A percentile compares a stretch with the other conserved stretches of the same genome.
These are phyloP conservation scores for Phenoliferia sp. DNA, from an alignment of 1,284 basidiomycete species.

Conservation along the genomic window DNA sequence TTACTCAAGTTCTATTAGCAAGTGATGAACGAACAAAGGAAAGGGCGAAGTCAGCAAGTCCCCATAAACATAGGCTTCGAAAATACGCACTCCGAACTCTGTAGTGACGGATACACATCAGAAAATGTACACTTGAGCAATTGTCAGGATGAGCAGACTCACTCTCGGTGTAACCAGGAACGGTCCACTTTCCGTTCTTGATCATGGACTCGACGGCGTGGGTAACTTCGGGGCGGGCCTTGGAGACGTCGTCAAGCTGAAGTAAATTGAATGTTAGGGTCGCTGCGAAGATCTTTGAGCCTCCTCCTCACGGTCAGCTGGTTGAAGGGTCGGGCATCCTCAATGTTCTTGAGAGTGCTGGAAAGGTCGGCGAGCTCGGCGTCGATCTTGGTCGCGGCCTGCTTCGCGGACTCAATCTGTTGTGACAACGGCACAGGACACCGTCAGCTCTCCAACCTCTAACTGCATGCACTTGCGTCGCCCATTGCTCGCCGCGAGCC, in stretches of 20 bases:
- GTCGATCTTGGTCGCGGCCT: constrained; percentile 86
- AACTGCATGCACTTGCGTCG: not conserved
- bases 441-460: not conserved
- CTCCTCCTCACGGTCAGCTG: constrained; percentile 87
- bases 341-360: constrained; percentile 92
- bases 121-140: not conserved
- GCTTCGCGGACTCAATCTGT: constrained; percentile 84
- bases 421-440: not conserved
- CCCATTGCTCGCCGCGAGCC: not conserved
- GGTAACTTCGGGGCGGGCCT: constrained; percentile 86
- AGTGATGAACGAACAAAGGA: not conserved
- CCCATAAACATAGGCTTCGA: not conserved
- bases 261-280: not conserved
- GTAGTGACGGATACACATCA: not conserved
- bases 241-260: constrained; percentile 81
- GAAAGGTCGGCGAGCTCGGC: constrained; percentile 88
- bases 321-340: constrained; percentile 95
- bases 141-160: not conserved
- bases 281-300: not conserved
- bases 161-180: constrained; percentile 65
- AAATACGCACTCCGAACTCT: constrained; percentile 23
- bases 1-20: constrained; percentile 3
- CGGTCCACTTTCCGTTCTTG: constrained; percentile 98
- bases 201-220: constrained; percentile 95
- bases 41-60: not conserved